Evolutionary conservation across 345 rosid genomes (phyloP), one percentile per base, ranked within the genome.

Genomic region (Eucalyptus curtisii): DNA sequence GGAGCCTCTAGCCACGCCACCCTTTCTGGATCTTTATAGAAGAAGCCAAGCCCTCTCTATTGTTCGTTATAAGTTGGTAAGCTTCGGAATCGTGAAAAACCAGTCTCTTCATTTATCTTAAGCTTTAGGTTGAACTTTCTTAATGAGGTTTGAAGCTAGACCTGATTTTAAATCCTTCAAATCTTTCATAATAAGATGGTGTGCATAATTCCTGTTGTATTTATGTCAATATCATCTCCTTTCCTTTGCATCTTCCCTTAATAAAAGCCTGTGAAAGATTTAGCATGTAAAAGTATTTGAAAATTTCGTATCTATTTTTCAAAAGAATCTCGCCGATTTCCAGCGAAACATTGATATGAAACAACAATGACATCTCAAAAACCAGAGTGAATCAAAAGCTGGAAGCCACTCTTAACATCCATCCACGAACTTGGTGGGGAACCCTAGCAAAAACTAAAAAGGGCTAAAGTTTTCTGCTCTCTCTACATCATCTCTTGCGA

Each of bases 111-210:
- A 5, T 7, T 9, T 33, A 33, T 20, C 80, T 68, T 71, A 71
- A 71, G 1, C 44, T 71, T 33, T 1, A 1, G 24, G 44, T 71
- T 1, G 13, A 33, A 33, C 44, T 68, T 68, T 71, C 13, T 17
- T 33, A 66, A 71, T 19, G 81, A 33, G 13, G 81, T 1, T 33
- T 71, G 44, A 71, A 33, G 25, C 13, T 1, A 12, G 25, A 71
- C 25, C 25, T 17, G 44, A 50, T 17, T 22, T 37, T 10, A 0
- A 0, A 0, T 71, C 44, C 25, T 71, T 71, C 81, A 71, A 71
- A 71, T 31, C 81, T 33, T 33, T 71, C 44, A 2, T 68, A 33
- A 19, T 17, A 71, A 71, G 81, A 71, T 33, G 81, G 81, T 0
- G 33, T 61, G 13, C n/a, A 57, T 57, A 25, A 25, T 61, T 61